Evolutionary conservation across 202 grass and related monocot genomes (phyloP).

Genomic region (Panicum virgatum): DNA sequence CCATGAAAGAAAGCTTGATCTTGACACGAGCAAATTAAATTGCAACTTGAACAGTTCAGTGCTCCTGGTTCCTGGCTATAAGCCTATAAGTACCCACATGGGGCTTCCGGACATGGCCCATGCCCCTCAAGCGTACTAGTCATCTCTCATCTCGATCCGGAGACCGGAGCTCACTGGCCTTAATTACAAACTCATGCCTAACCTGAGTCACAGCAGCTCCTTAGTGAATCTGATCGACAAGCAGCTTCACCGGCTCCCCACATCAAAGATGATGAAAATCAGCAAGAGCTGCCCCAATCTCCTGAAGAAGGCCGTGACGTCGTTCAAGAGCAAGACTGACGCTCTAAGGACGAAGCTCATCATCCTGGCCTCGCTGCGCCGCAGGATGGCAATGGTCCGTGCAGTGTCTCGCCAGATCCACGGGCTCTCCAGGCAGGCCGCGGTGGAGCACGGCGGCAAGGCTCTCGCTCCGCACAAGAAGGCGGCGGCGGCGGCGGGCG

Average conservation of each 20-base stretch:
- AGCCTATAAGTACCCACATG: slow-evolving; percentile 35
- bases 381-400: slow-evolving; percentile 18
- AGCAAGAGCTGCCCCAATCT: slow-evolving; percentile 32
- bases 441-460: not conserved
- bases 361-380: slow-evolving; percentile 38
- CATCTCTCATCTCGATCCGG: not conserved
- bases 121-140: not conserved
- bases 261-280: slow-evolving; percentile 33
- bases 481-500: not conserved
- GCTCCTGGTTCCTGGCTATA: slow-evolving; percentile 26
- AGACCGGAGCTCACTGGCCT: not conserved
- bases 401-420: slow-evolving; percentile 31
- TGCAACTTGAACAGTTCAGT: not conserved
- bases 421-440: not conserved
- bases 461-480: not conserved
- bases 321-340: slow-evolving; percentile 34
- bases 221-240: not conserved
- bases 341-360: slow-evolving; percentile 36
- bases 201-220: not conserved
- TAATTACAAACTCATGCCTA: slow-evolving; percentile 23
- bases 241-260: not conserved
- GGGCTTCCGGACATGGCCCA: slow-evolving; percentile 21
- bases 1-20: not conserved
- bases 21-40: slow-evolving; percentile 4
- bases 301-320: slow-evolving; percentile 36